Conservation (phyloP, 2,329 filamentous ascomycete genomes). For the Ceratocystiopsis minuta region DNA sequence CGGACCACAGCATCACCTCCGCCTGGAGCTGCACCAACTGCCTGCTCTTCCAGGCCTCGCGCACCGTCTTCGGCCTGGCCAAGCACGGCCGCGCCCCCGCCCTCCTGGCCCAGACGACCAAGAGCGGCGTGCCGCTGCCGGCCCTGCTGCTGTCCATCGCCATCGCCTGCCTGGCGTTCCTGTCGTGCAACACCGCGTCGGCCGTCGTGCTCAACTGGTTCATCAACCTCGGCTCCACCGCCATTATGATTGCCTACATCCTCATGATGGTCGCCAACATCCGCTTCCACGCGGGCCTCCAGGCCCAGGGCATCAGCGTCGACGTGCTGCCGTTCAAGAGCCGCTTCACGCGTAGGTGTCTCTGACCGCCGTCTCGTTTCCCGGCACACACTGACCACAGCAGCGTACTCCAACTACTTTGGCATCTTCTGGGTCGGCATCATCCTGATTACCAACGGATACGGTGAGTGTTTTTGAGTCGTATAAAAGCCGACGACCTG, state of each 20-base stretch:
- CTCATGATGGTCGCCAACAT: constrained; percentile 51
- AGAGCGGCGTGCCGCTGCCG: too few species aligned
- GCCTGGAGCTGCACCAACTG: neutral
- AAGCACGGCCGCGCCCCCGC: too few species aligned
- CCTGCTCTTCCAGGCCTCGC: constrained; percentile 3
- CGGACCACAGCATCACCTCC: too few species aligned
- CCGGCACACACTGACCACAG: constrained; percentile 9
- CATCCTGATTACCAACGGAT: neutral
- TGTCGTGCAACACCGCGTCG: constrained; percentile 46
- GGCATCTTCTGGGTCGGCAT: constrained; percentile 14
- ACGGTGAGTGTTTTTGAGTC: neutral
- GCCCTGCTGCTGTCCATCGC: constrained; percentile 37
- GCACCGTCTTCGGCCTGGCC: constrained; percentile 36
- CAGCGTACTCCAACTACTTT: constrained; percentile 50
- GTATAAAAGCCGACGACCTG: too few species aligned
- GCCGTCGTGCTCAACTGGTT: constrained; percentile 11
- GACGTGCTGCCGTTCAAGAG: constrained; percentile 46
- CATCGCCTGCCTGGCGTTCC: constrained; percentile 38
- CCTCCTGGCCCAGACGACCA: too few species aligned
- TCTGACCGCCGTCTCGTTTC: constrained; percentile 39
- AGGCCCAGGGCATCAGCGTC: constrained; percentile 44
- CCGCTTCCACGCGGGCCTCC: constrained; percentile 46
- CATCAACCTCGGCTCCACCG: constrained; percentile 27
- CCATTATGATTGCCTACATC: constrained; percentile 51
- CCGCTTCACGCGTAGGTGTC: constrained; percentile 47